Percentiles rank a stretch among this genome's conserved stretches.
Evolutionary conservation across 2,329 filamentous ascomycete species (phyloP).

Genomic region (Colletotrichum tofieldiae): DNA sequence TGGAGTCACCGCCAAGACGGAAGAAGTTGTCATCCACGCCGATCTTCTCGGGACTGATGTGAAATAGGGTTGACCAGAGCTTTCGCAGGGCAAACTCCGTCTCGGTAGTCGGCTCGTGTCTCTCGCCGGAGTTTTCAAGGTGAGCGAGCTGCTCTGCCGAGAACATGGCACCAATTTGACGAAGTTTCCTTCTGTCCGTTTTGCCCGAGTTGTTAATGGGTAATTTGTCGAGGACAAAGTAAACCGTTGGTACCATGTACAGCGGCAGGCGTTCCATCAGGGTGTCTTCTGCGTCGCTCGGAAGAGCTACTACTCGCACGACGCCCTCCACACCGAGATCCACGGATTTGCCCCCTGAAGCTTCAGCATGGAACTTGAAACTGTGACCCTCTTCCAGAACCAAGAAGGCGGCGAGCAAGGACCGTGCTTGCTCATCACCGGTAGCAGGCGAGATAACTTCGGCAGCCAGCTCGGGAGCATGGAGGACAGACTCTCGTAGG

Average conservation of each 20-base stretch:
- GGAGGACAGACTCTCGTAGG: not conserved
- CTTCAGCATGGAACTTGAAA: not conserved
- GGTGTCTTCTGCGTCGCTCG: slow-evolving; percentile 9
- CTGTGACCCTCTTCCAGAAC: not conserved
- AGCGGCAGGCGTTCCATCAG: slow-evolving; percentile 10
- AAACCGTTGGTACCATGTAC: slow-evolving; percentile 44
- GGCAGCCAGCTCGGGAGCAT: not conserved
- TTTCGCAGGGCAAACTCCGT: not conserved
- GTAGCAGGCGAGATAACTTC: not conserved
- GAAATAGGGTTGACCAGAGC: slow-evolving; percentile 13
- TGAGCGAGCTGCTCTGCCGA: slow-evolving; percentile 4
- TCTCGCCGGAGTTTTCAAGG: slow-evolving; percentile 3
- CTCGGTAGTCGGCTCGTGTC: not conserved
- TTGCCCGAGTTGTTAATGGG: slow-evolving; percentile 43
- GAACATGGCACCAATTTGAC: slow-evolving; percentile 6
- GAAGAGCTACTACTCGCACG: not conserved
- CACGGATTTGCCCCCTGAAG: not conserved
- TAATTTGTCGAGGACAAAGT: slow-evolving; percentile 25
- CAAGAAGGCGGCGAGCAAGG: not conserved
- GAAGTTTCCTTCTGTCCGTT: slow-evolving; percentile 39
- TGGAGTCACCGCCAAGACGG: slow-evolving; percentile 46
- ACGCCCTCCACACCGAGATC: not conserved
- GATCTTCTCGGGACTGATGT: not conserved
- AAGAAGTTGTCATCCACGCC: slow-evolving; percentile 46
- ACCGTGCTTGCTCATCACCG: not conserved